Conservation (phyloP, 2,329 filamentous ascomycete species). For the Fusarium euwallaceae region DNA sequence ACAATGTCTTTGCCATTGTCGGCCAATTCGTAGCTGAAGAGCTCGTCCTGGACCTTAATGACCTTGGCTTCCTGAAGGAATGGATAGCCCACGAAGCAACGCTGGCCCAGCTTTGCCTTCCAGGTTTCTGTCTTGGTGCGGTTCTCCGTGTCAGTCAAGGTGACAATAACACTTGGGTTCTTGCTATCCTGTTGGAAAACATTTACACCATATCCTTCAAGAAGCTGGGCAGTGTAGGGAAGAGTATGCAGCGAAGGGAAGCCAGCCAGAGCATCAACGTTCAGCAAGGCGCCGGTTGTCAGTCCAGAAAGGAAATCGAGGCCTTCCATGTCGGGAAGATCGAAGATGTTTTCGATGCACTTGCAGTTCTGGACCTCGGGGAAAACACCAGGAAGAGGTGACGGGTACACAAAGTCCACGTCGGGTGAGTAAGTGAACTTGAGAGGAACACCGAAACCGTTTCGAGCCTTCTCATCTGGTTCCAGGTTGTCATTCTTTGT, state of each 20-base stretch:
- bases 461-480: conserved; percentile 83
- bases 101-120: conserved; percentile 83
- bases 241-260: conserved; percentile 92
- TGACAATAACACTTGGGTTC: conserved; percentile 96
- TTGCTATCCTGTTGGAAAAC: conserved; percentile 97
- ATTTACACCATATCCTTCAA: conserved; percentile 83
- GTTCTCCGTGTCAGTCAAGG: conserved; percentile 79
- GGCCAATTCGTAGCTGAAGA: conserved; percentile 87
- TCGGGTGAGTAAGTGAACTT: conserved; percentile 91
- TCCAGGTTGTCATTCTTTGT: conserved; percentile 84
- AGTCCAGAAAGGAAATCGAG: conserved; percentile 87
- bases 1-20: conserved; percentile 74
- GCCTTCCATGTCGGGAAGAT: conserved; percentile 92
- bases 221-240: conserved; percentile 81
- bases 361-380: conserved; percentile 88
- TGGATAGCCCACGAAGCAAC: conserved; percentile 92
- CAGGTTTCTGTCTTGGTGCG: conserved; percentile 79
- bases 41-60: conserved; percentile 88
- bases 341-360: conserved; percentile 96
- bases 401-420: conserved; percentile 85
- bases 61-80: conserved; percentile 96
- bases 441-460: conserved; percentile 90
- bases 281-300: conserved; percentile 86
- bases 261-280: conserved; percentile 85
- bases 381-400: conserved; percentile 89